Percentiles rank a stretch among this genome's conserved stretches.
Conservation (phyloP, 2,329 filamentous ascomycete species). For the Fusarium sp. region DNA sequence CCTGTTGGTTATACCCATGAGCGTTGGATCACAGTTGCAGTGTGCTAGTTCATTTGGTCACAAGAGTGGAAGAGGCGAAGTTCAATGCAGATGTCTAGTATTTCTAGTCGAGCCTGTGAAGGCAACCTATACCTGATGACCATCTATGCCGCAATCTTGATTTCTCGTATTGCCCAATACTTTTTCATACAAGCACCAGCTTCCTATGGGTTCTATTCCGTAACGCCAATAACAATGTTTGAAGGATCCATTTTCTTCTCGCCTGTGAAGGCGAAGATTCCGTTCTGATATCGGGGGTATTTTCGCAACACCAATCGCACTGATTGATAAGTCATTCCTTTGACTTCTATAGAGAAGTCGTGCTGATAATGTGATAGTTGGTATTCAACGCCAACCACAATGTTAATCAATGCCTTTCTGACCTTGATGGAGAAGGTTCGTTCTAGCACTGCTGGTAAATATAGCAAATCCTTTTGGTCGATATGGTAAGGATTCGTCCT, state of each 20-base stretch:
- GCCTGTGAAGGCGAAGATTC: not conserved
- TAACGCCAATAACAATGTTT: not conserved
- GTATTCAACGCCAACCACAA: not conserved
- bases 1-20: constrained; percentile 1
- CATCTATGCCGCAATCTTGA: constrained; percentile 10
- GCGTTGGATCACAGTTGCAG: not conserved
- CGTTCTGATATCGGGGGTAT: not conserved
- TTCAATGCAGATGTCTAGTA: not conserved
- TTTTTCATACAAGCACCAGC: constrained; percentile 2
- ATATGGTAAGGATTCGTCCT: no score
- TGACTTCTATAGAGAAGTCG: not conserved
- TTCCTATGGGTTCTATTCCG: not conserved
- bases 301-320: not conserved
- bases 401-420: not conserved
- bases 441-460: no score
- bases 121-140: not conserved
- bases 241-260: not conserved
- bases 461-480: no score
- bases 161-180: not conserved
- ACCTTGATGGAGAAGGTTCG: not conserved
- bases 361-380: not conserved
- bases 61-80: not conserved
- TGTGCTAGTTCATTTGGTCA: not conserved
- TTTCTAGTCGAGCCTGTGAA: not conserved
- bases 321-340: not conserved